Base-by-base conservation (phyloP, 306 rosid genomes). In the Malus fusca region DNA sequence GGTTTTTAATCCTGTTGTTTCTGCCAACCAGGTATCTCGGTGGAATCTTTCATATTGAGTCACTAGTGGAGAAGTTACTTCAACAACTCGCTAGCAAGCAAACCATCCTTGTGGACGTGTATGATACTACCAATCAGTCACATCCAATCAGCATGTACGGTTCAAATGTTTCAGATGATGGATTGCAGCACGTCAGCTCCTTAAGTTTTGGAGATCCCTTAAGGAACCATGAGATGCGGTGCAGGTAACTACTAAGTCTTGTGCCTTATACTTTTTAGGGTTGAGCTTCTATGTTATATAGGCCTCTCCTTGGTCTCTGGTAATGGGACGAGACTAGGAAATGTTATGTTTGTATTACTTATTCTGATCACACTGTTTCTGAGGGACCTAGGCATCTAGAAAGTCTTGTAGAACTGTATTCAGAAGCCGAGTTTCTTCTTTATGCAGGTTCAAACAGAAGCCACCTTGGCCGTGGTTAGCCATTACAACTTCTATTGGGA, bases 31-130 rank as follows among this genome's bases (percentile, higher is more conserved):
- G 98, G 89, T 95, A 95, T 86, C 97, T 95, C 77, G 99, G 99
- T 12, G 99, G 98, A 43, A 87, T 95, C 35, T 95, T 95, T 83
- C 97, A 95, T 74, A 83, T 95, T 11, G 97, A 92, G 88, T 95
- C 97, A 30, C 91, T 95, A 30, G 97, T 95, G 81, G 99, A 95
- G 85, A 95, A 95, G 81, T 86, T 95, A 78, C 97, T 92, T 75
- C 99, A 95, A 40, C 98, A 92, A 79, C 98, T 95, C 59, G 93
- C 99, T 56, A 92, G 99, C 96, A 92, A 95, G 90, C 97, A 92
- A 86, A 90, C 87, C 6, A 93, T 95, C 68, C 85, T 95, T 62
- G 97, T 95, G 66, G 87, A 90, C 80, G 99, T 95, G 68, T 95
- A 90, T 81, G 99, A 95, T 75, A 95, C 92, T 26, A 89, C 97